Evolutionary conservation across 2,329 filamentous ascomycete species (phyloP).

Genomic region (Trematosphaeria pertusa): DNA sequence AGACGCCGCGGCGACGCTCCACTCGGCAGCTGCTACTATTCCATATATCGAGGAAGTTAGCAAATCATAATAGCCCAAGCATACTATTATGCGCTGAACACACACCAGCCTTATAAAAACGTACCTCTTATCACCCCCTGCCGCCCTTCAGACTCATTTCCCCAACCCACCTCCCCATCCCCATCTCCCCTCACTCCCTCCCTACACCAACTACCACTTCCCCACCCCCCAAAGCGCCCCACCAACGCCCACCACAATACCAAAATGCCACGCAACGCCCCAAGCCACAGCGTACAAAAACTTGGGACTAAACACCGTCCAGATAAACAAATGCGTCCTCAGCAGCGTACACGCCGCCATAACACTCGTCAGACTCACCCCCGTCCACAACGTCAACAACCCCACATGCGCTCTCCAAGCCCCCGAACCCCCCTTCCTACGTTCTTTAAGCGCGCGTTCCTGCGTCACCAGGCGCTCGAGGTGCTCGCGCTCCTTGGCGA

Average conservation of each 20-base stretch:
- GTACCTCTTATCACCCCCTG: too few species aligned
- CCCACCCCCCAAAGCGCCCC: conserved; percentile 42
- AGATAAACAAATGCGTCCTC: conserved; percentile 92
- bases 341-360: conserved; percentile 89
- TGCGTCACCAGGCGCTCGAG: conserved; percentile 28
- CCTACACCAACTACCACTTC: conserved; percentile 27
- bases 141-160: too few species aligned
- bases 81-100: too few species aligned
- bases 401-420: conserved; percentile 59
- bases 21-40: too few species aligned
- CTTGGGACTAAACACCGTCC: conserved; percentile 98
- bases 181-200: neutral
- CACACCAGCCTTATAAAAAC: too few species aligned
- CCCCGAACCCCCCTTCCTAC: conserved; percentile 9
- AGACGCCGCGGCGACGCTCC: too few species aligned
- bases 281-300: conserved; percentile 92
- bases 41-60: too few species aligned
- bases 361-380: conserved; percentile 71
- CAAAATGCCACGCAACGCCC: conserved; percentile 81
- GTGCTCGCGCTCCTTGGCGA: conserved; percentile 36
- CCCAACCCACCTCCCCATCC: neutral
- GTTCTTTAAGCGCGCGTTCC: conserved; percentile 18
- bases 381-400: conserved; percentile 73
- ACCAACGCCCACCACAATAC: conserved; percentile 46
- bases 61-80: too few species aligned